Base-by-base conservation (phyloP, 2,329 filamentous ascomycete species). In the Neopestalotiopsis rosae region DNA sequence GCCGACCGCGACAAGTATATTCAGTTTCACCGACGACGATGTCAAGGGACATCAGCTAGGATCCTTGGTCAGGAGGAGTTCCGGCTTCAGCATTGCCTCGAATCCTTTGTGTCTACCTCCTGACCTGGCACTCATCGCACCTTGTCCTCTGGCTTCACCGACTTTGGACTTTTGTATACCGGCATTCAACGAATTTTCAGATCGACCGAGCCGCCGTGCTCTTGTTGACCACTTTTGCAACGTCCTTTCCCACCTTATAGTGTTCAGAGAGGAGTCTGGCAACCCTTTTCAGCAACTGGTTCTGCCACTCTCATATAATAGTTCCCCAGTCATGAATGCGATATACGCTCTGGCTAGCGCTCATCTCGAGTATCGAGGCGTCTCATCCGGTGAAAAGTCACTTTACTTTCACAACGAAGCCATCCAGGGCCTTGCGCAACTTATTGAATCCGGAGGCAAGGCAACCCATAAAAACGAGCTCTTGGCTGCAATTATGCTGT, bases 321-420 rank as follows among this genome's bases (percentile, higher is more conserved):
- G 87, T 74, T 81, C 82, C 0, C 85, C 88, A 1, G 86, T 97
- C 4, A 92, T 93, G 78, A 94, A 96, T 76, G 94, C 94, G 10
- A 92, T 98, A 69, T 94, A 93, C 69, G 94, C 94, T 0, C 83
- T 98, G 7, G 89, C 94, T 0, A 93, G 92, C 68, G 95, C 94
- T 69, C 96, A 97, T 77, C 83, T 97, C 69, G 92, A 95, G 72
- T 94, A 88, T 63, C 81, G 87, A 32, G 87, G 87, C 1, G 80
- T 88, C 5, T 79, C 84, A 32, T 86, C 84, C 6, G 76, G 80
- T 24, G 87, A 90, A 72, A 87, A 85, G 72, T 89, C 88, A 45
- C 78, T 89, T 1, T 84, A 85, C 70, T 90, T 90, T 70, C 89
- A 91, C 71, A 89, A 86, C 69, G 83, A 84, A 74, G 88, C 89